Percentiles rank a stretch among this genome's conserved stretches.
phyloP scores from a whole-genome alignment of 257 asterid species.

The Handroanthus guayacan region DNA sequence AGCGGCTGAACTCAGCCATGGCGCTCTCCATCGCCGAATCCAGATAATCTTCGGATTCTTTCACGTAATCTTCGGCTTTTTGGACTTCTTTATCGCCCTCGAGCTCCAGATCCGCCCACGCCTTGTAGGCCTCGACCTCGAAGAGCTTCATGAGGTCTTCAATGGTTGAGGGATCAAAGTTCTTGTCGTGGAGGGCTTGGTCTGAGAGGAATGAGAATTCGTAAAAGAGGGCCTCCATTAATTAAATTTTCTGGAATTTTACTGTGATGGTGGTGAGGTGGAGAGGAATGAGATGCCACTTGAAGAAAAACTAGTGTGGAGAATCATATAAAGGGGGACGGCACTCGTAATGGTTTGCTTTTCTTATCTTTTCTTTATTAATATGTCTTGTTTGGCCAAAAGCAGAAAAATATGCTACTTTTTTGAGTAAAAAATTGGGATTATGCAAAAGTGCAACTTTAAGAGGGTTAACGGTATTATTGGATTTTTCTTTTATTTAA shows the following conservation, averaged over 20 bases:
- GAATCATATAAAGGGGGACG: constrained; percentile 35
- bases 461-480: not conserved
- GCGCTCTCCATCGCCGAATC: constrained; percentile 88
- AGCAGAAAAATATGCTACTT: constrained; percentile 6
- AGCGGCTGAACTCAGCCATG: constrained; percentile 78
- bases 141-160: constrained; percentile 82
- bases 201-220: constrained; percentile 74
- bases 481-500: too few relatives aligned
- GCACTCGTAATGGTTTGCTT: not conserved
- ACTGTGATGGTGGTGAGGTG: not conserved
- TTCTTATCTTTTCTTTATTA: not conserved
- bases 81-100: constrained; percentile 50
- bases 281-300: not conserved
- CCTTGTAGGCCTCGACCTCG: constrained; percentile 84
- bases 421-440: not conserved
- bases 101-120: constrained; percentile 87
- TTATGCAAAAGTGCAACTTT: not conserved
- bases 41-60: constrained; percentile 64
- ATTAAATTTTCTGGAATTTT: not conserved
- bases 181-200: constrained; percentile 69
- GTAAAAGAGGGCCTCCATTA: constrained; percentile 81
- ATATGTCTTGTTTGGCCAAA: not conserved
- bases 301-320: constrained; percentile 3
- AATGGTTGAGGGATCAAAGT: constrained; percentile 72
- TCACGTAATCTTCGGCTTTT: constrained; percentile 45